Percentiles rank a stretch among this genome's conserved stretches.
Evolutionary conservation across 805 yeast species (phyloP).

Genomic region (Teunomyces gatunensis): DNA sequence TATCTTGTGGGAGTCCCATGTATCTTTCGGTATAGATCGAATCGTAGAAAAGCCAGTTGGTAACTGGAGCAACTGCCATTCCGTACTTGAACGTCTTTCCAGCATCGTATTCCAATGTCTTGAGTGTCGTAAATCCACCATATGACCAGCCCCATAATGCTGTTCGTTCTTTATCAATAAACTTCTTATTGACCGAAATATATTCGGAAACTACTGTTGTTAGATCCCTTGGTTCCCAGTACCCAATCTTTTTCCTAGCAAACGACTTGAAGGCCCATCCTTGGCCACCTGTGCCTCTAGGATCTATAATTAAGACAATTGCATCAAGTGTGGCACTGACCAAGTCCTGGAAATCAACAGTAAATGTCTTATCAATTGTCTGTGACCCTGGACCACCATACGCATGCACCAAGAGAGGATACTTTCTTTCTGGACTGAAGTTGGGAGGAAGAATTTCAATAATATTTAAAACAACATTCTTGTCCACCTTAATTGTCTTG

Average conservation of each 20-base stretch:
- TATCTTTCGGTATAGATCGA: conserved; percentile 94
- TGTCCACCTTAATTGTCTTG: conserved; percentile 27
- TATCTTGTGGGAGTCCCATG: conserved; percentile 78
- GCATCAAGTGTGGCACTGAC: conserved; percentile 57
- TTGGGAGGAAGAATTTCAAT: conserved; percentile 62
- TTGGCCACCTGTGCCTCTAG: conserved; percentile 79
- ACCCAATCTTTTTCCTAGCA: conserved; percentile 59
- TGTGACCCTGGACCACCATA: conserved; percentile 86
- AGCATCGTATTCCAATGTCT: conserved; percentile 83
- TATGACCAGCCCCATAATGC: conserved; percentile 99
- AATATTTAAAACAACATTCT: conserved; percentile 44
- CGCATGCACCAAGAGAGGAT: conserved; percentile 65
- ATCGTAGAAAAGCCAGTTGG: conserved; percentile 90
- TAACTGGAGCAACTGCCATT: conserved; percentile 96
- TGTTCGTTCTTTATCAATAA: conserved; percentile 58
- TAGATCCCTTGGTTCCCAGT: conserved; percentile 76
- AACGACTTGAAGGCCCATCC: conserved; percentile 65
- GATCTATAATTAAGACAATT: conserved; percentile 66
- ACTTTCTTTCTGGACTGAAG: conserved; percentile 44
- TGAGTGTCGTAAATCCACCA: conserved; percentile 91
- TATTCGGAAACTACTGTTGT: conserved; percentile 49
- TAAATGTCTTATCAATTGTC: conserved; percentile 46
- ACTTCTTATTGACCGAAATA: conserved; percentile 39
- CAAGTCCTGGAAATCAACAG: conserved; percentile 56
- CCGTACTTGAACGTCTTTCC: conserved; percentile 76